Evolutionary conservation across 2,329 filamentous ascomycete genomes (phyloP).

Genomic region (Sarocladium kiliense): DNA sequence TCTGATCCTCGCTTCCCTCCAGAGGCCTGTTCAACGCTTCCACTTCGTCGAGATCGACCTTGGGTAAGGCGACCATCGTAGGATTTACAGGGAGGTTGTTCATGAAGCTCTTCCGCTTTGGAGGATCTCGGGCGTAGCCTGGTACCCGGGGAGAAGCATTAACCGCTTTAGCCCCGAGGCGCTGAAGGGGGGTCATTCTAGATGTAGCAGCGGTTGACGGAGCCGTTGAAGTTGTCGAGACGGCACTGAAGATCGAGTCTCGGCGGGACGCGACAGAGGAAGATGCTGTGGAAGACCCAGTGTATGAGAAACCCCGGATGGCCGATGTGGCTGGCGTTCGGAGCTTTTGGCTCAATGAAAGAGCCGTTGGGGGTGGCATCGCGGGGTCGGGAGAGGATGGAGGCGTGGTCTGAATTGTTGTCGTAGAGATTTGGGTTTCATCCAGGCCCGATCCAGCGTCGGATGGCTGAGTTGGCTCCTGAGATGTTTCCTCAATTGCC

Average conservation of each 20-base stretch:
- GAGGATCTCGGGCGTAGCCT: slow-evolving; percentile 16
- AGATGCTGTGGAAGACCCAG: slow-evolving; percentile 24
- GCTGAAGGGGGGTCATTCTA: slow-evolving; percentile 47
- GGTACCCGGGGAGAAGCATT: slow-evolving; percentile 23
- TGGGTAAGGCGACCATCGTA: slow-evolving; percentile 49
- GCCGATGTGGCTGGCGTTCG: slow-evolving; percentile 21
- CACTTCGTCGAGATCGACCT: slow-evolving; percentile 47
- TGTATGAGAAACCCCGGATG: slow-evolving; percentile 25
- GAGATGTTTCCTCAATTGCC: slow-evolving; percentile 6
- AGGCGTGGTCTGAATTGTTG: background rate
- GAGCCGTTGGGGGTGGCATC: slow-evolving; percentile 22
- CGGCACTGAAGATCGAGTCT: slow-evolving; percentile 30
- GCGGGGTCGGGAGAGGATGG: slow-evolving; percentile 5
- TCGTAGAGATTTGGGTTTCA: background rate
- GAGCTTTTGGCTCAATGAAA: slow-evolving; percentile 24
- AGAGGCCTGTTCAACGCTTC: slow-evolving; percentile 41
- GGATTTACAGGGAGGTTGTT: slow-evolving; percentile 43
- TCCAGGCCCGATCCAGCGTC: background rate
- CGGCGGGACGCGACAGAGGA: slow-evolving; percentile 26
- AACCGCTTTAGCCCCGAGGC: slow-evolving; percentile 42
- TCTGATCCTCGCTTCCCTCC: slow-evolving; percentile 51
- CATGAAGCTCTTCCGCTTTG: slow-evolving; percentile 19
- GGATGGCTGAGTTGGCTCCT: slow-evolving; percentile 10
- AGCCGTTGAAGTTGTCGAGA: slow-evolving; percentile 34
- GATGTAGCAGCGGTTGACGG: slow-evolving; percentile 35